These are phyloP conservation scores for Apiospora phragmitis DNA, from an alignment of 2,329 filamentous ascomycete species.

Conservation along the genomic window DNA sequence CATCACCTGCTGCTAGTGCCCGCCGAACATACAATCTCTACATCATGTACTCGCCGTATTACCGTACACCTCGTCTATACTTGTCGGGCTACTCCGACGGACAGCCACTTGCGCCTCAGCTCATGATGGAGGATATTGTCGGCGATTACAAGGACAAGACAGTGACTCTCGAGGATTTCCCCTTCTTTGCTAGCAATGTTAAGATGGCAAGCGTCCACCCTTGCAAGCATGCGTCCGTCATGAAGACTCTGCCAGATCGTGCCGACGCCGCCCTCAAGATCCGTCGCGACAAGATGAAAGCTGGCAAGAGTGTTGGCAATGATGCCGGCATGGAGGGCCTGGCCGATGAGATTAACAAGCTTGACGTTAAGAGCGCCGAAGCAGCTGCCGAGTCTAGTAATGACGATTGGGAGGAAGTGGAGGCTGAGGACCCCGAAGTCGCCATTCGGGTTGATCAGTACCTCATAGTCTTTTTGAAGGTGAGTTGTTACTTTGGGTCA, in stretches of 20 bases:
- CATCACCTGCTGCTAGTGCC: conserved; percentile 53
- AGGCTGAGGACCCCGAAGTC: conserved; percentile 69
- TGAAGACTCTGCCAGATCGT: conserved; percentile 95
- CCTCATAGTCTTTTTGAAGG: conserved; percentile 83
- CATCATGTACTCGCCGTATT: conserved; percentile 97
- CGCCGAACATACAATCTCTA: conserved; percentile 96
- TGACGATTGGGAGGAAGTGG: conserved; percentile 68
- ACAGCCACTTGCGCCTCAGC: conserved; percentile 76
- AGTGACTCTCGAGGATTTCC: conserved; percentile 95
- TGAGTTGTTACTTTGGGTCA: conserved; percentile 37
- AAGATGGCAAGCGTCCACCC: conserved; percentile 98
- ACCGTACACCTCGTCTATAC: conserved; percentile 92
- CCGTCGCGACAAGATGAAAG: conserved; percentile 76
- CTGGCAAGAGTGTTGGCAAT: conserved; percentile 49
- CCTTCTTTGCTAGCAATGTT: conserved; percentile 85
- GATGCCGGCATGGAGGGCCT: conserved; percentile 76
- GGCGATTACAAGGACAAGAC: conserved; percentile 99
- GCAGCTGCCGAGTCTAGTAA: conserved; percentile 51
- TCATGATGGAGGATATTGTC: conserved; percentile 96
- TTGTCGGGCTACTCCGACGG: conserved; percentile 86
- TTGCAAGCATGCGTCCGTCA: conserved; percentile 95
- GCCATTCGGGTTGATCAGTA: conserved; percentile 89
- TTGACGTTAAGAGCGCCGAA: conserved; percentile 57
- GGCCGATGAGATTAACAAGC: conserved; percentile 74
- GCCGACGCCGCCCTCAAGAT: conserved; percentile 92